A percentile compares a stretch with the other conserved stretches of the same genome.
Conservation (phyloP, 331 rosid genomes). For the Pyrus hybrid region DNA sequence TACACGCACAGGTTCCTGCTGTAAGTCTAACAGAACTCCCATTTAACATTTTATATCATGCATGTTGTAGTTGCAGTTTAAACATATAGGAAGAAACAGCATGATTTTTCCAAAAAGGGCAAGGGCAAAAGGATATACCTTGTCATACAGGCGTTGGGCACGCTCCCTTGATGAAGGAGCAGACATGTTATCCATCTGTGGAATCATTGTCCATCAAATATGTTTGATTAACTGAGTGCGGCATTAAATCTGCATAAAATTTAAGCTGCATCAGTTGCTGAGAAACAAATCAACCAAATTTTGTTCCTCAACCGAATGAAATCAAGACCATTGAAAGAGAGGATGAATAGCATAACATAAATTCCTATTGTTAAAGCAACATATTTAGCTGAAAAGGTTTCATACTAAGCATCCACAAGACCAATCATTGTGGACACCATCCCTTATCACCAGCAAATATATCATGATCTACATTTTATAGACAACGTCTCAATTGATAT, state of each 20-base stretch:
- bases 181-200: conserved; percentile 69
- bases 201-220: conserved; percentile 61
- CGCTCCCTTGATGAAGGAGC: conserved; percentile 88
- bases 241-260: conserved; percentile 29
- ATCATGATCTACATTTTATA: no score
- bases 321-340: neutral
- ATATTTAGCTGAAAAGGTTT: neutral
- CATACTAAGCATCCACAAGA: neutral
- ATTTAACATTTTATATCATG: neutral
- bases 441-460: no score
- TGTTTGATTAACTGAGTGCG: conserved; percentile 11
- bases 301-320: neutral
- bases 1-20: no score
- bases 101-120: neutral
- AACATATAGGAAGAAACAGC: neutral
- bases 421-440: neutral
- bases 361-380: neutral
- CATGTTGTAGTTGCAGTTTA: neutral
- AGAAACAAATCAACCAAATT: neutral
- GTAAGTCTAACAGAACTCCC: no score
- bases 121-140: conserved; percentile 33
- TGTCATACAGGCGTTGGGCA: conserved; percentile 69
- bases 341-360: neutral
- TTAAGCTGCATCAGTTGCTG: neutral
- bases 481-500: no score